These are phyloP conservation scores for Citropsis articulata DNA, from an alignment of 345 rosid genomes.

Conservation along the genomic window DNA sequence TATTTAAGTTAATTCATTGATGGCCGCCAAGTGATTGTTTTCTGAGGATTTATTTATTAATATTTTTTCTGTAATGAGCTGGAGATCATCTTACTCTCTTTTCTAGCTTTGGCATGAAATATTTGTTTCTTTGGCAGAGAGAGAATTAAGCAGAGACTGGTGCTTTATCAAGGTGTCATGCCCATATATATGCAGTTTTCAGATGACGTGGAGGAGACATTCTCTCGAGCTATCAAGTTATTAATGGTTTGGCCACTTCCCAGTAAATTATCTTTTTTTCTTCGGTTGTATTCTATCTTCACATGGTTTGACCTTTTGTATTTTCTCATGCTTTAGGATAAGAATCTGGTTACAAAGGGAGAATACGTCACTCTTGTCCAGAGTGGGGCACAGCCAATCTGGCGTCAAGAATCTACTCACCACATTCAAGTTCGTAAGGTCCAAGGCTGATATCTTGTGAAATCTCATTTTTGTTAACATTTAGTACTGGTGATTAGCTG, in stretches of 20 bases:
- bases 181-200: conserved; percentile 86
- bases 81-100: not conserved
- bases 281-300: conserved; percentile 1
- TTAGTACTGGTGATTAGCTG: conserved; percentile 7
- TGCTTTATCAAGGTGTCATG: conserved; percentile 85
- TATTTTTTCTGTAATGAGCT: not conserved
- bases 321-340: conserved; percentile 42
- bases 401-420: conserved; percentile 93
- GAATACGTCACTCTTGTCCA: conserved; percentile 81
- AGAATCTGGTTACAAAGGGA: conserved; percentile 64
- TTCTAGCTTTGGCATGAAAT: not conserved
- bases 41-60: not conserved
- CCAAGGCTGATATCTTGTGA: conserved; percentile 39
- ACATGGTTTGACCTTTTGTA: not conserved
- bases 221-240: conserved; percentile 65
- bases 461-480: conserved; percentile 10
- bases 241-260: conserved; percentile 45
- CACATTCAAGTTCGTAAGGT: conserved; percentile 93
- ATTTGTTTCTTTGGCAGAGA: conserved; percentile 43
- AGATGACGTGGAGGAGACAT: conserved; percentile 88
- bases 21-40: conserved; percentile 2
- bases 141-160: conserved; percentile 85
- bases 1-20: not conserved
- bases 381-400: conserved; percentile 93
- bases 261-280: not conserved